Evolutionary conservation across 2,329 filamentous ascomycete genomes (phyloP), one percentile per base, ranked within the genome.

Genomic region (Aulographum hederae): DNA sequence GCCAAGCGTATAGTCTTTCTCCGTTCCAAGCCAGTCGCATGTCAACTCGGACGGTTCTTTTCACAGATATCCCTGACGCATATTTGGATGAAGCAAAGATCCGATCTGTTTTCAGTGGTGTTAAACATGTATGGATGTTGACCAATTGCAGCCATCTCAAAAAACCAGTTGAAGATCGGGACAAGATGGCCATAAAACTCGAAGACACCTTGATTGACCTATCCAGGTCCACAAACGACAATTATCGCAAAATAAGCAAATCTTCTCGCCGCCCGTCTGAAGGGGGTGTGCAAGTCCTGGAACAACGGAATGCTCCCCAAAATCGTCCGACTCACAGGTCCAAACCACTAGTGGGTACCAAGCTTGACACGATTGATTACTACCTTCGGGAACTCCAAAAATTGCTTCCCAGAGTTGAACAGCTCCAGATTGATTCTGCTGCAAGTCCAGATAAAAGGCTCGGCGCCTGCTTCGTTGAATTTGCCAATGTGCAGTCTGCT

Each of bases 401-500:
- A 30, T 67, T 91, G 28, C 74, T 77, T 32, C 75, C 78, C 0
- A n/a, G n/a, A n/a, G n/a, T n/a, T n/a, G n/a, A n/a, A n/a, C n/a
- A n/a, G n/a, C n/a, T n/a, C n/a, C 65, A 78, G 37, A 75, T 82
- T 18, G 67, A 78, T 31, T 60, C 67, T 26, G 64, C 70, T 16
- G 80, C 89, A 50, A 63, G 61, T 26, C 63, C 66, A 30, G 79
- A 86, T 47, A 67, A 64, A 31, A 67, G 71, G 39, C 60, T 82
- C 19, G 71, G 76, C 11, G 76, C 82, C 15, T 80, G 86, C 8
- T 98, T 98, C 44, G 74, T 98, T 40, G 85, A 95, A 49, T 98
- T 95, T 46, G 65, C 69, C 38, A 72, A 67, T 2, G 81, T 94
- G 48, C 69, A 77, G 34, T 78, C 80, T 34, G 89, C 89, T 11